These are phyloP conservation scores for Chaetomium tenue DNA, from an alignment of 495 filamentous ascomycete species.

Conservation along the genomic window DNA sequence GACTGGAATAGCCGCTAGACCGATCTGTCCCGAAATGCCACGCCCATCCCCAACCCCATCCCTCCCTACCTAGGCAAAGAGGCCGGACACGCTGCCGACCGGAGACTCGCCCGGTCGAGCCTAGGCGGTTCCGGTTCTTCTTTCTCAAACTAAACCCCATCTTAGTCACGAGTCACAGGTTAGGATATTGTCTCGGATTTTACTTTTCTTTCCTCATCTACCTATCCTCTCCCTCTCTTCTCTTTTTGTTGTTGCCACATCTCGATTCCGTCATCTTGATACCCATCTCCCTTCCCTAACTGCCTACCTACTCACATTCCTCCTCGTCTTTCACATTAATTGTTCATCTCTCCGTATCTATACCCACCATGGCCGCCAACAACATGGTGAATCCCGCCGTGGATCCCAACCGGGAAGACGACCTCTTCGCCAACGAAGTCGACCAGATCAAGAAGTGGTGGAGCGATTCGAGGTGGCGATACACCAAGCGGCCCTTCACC, in stretches of 20 bases:
- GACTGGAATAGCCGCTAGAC: conserved; percentile 35
- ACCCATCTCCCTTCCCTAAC: conserved; percentile 10
- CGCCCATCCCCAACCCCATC: too few species aligned
- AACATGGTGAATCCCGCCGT: conserved; percentile 53
- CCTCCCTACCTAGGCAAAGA: too few species aligned
- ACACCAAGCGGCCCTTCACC: conserved; percentile 89
- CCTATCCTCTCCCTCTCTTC: conserved; percentile 25
- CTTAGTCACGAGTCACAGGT: conserved; percentile 8
- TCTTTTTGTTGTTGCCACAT: conserved; percentile 3
- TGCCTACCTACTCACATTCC: background rate
- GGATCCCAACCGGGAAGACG: conserved; percentile 72
- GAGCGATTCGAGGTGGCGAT: conserved; percentile 84
- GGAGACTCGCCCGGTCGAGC: conserved; percentile 13
- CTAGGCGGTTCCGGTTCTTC: conserved; percentile 16
- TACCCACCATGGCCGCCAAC: conserved; percentile 53
- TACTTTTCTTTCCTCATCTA: conserved; percentile 19
- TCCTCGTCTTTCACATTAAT: background rate
- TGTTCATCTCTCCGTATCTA: background rate
- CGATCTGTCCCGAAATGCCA: conserved; percentile 33
- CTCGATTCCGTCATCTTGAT: background rate
- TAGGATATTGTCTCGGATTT: background rate
- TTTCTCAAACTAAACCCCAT: conserved; percentile 5
- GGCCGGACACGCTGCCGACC: background rate
- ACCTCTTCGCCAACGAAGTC: conserved; percentile 75
- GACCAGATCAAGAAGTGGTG: conserved; percentile 90